Percentiles rank a stretch among this genome's conserved stretches.
These are phyloP conservation scores for Zymoseptoria ardabiliae DNA, from an alignment of 2,329 filamentous ascomycete species.

Conservation along the genomic window DNA sequence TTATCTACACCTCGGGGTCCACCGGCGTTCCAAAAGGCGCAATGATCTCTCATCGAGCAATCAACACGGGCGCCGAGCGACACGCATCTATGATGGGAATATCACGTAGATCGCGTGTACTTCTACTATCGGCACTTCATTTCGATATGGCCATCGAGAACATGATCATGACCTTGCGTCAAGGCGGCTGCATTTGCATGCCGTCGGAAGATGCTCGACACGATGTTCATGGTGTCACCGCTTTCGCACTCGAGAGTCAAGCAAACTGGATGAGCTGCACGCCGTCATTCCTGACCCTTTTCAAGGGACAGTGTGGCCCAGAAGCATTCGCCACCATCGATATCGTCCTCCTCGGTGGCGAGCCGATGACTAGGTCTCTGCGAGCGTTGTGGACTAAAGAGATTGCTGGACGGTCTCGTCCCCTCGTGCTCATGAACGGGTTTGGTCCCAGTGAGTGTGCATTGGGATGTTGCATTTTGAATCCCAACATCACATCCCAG, in stretches of 20 bases:
- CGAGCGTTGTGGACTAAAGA: neutral
- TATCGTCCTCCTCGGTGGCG: neutral
- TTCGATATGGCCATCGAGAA: too few relatives aligned
- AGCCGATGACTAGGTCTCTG: neutral
- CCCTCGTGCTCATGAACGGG: neutral
- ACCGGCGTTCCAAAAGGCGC: slow-evolving; percentile 3
- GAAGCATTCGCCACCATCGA: too few relatives aligned
- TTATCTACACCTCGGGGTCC: slow-evolving; percentile 9
- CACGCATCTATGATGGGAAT: too few relatives aligned
- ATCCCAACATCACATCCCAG: neutral
- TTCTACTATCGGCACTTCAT: too few relatives aligned
- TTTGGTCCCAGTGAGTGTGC: neutral
- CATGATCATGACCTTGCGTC: neutral
- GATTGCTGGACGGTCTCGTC: neutral
- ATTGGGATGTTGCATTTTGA: neutral
- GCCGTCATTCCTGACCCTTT: too few relatives aligned
- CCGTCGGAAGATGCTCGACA: neutral
- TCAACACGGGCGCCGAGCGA: neutral
- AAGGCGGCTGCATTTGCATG: neutral
- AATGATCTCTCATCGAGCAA: neutral
- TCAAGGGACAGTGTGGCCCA: too few relatives aligned
- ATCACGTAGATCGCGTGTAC: too few relatives aligned
- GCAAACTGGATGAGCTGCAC: too few relatives aligned
- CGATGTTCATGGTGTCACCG: neutral
- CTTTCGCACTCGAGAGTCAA: too few relatives aligned